Conservation (phyloP, 2,329 filamentous ascomycete species). For the Cordyceps fumosorosea region DNA sequence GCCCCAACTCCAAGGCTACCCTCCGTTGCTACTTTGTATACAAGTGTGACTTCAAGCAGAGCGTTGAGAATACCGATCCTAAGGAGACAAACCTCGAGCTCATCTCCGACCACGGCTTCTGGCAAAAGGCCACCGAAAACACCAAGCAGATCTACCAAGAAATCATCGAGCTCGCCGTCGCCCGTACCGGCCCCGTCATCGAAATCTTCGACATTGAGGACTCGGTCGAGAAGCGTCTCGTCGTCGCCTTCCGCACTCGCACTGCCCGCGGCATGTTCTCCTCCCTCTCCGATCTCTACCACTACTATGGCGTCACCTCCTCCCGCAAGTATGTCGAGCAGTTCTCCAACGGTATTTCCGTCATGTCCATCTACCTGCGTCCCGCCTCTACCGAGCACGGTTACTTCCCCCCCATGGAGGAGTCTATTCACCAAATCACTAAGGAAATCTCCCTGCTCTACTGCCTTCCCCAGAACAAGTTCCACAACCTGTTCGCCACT, state of each 20-base stretch:
- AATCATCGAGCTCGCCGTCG: constrained; percentile 79
- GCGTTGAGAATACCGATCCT: constrained; percentile 60
- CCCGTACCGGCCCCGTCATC: constrained; percentile 86
- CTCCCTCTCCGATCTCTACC: constrained; percentile 89
- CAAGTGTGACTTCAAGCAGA: constrained; percentile 82
- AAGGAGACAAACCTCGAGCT: constrained; percentile 84
- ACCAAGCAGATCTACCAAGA: constrained; percentile 95
- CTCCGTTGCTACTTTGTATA: constrained; percentile 98
- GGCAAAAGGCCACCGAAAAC: constrained; percentile 92
- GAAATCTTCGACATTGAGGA: constrained; percentile 96
- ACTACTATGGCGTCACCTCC: constrained; percentile 96
- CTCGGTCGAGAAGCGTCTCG: constrained; percentile 84
- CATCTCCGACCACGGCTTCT: constrained; percentile 87
- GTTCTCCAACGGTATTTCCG: constrained; percentile 96
- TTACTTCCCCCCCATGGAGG: constrained; percentile 72
- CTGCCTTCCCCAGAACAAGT: constrained; percentile 95
- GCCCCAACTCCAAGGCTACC: constrained; percentile 65
- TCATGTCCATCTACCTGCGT: constrained; percentile 91
- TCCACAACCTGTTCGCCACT: constrained; percentile 80
- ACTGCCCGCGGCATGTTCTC: constrained; percentile 93
- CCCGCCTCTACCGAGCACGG: constrained; percentile 55
- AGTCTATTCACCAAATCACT: constrained; percentile 96
- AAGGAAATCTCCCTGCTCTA: constrained; percentile 97
- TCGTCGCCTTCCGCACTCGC: constrained; percentile 89
- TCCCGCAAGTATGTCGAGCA: constrained; percentile 97